A percentile compares a stretch with the other conserved stretches of the same genome.
phyloP scores from a whole-genome alignment of 2,329 filamentous ascomycete species.

The Penicillium verrucosum region DNA sequence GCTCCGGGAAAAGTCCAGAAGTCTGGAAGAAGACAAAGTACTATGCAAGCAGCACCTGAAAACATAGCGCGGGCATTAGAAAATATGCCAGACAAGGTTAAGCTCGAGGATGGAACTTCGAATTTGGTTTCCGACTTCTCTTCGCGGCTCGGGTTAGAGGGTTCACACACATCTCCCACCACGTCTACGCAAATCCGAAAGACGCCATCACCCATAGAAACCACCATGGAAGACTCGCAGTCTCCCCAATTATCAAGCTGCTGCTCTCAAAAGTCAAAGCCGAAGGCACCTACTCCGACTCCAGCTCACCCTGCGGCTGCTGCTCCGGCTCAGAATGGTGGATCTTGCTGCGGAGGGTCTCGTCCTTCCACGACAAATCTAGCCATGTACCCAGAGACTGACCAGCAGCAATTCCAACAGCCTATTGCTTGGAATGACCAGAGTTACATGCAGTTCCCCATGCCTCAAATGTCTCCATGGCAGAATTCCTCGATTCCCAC shows the following conservation, averaged over 20 bases:
- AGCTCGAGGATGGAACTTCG: constrained; percentile 17
- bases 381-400: neutral
- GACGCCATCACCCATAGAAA: neutral
- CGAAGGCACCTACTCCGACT: constrained; percentile 4
- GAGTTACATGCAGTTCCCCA: constrained; percentile 15
- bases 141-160: constrained; percentile 7
- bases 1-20: constrained; percentile 38
- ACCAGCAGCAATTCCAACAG: constrained; percentile 7
- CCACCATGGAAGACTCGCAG: neutral
- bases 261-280: constrained; percentile 23
- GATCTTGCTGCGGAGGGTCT: constrained; percentile 31
- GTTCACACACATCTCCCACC: neutral
- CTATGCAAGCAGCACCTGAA: constrained; percentile 33
- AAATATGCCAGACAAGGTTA: constrained; percentile 26
- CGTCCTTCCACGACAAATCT: neutral
- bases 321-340: constrained; percentile 5
- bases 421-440: constrained; percentile 11
- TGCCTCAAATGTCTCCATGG: constrained; percentile 22
- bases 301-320: neutral
- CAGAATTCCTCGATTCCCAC: constrained; percentile 18
- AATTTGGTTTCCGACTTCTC: constrained; percentile 11
- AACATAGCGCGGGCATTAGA: constrained; percentile 35
- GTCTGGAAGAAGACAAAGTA: constrained; percentile 31
- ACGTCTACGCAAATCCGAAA: neutral
- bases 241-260: constrained; percentile 20